Evolutionary conservation across 495 filamentous ascomycete genomes (phyloP), one percentile per base, ranked within the genome.

Genomic region (Penicillium samsonianum): DNA sequence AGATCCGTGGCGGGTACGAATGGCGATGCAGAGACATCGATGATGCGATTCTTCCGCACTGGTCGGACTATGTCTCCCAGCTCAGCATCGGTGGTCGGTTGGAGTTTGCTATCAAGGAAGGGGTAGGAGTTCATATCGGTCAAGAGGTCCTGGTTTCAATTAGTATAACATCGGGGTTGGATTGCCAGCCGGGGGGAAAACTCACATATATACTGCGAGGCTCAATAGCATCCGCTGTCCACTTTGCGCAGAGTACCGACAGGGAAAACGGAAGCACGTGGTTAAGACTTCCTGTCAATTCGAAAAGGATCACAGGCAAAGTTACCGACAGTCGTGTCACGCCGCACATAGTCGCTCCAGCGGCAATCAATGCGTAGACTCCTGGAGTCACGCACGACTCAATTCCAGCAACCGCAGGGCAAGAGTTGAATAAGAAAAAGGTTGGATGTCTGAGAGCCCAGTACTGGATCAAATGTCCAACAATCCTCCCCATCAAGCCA

Each of bases 51-150:
- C 42, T 80, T 78, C 12, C 90, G 87, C 5, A 87, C 73, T 9
- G 85, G 84, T 3, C 89, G 85, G 5, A 91, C 89, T 43, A 98
- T 95, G 52, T 96, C 93, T 16, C 86, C 87, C 4, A 98, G 80
- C 40, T 90, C 85, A 5, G 86, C 84, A 8, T 92, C 95, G 71
- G 96, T 94, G 25, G 93, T 77, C 5, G 92, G 90, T 47, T 93
- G 91, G 50, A 91, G 82, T 65, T 98, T 98, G 74, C 91, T 96
- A 74, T 96, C 91, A 26, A 98, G 83, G 74, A 92, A 95, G 1
- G 94, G 94, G 61, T 98, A 98, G 10, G 91, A 89, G 71, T 98
- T 98, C 87, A 98, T 91, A 62, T 96, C 91, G 0, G 92, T 97
- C 26, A 98, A 79, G 16, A 98, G 80, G 68, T 98, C 92, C 86